These are phyloP conservation scores for Exophiala lecanii-corni DNA, from an alignment of 2,329 filamentous ascomycete species.

Conservation along the genomic window DNA sequence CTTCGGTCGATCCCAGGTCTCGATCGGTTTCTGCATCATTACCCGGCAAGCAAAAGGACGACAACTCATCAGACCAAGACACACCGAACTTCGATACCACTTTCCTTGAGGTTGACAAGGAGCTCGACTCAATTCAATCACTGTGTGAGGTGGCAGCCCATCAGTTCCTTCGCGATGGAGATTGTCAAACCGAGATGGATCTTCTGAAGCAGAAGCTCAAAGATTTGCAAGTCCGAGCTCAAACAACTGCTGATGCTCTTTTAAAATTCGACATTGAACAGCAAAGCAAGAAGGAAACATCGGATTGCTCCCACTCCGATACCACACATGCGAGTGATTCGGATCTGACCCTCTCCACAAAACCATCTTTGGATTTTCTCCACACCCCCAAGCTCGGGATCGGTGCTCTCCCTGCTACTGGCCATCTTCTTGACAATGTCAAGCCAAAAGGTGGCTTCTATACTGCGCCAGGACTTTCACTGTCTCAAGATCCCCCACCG, in stretches of 20 bases:
- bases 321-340: constrained; percentile 6
- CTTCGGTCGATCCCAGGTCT: constrained; percentile 13
- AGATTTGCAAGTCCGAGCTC: constrained; percentile 59
- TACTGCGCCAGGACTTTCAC: constrained; percentile 7
- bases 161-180: constrained; percentile 80
- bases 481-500: neutral
- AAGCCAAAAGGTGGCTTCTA: constrained; percentile 11
- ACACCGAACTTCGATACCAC: constrained; percentile 47
- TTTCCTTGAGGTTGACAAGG: constrained; percentile 72
- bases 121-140: constrained; percentile 72
- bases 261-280: constrained; percentile 45
- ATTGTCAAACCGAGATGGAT: constrained; percentile 71
- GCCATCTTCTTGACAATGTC: constrained; percentile 14
- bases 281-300: constrained; percentile 24
- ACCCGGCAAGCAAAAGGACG: constrained; percentile 8
- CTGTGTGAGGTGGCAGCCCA: constrained; percentile 84
- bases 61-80: neutral
- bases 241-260: constrained; percentile 55
- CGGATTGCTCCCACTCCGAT: constrained; percentile 10
- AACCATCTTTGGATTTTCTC: constrained; percentile 12
- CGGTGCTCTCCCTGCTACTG: constrained; percentile 1
- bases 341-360: constrained; percentile 9
- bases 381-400: constrained; percentile 11
- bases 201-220: constrained; percentile 63
- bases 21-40: constrained; percentile 13